Evolutionary conservation across 2,329 filamentous ascomycete genomes (phyloP).

Genomic region (Cercospora nicotianae): DNA sequence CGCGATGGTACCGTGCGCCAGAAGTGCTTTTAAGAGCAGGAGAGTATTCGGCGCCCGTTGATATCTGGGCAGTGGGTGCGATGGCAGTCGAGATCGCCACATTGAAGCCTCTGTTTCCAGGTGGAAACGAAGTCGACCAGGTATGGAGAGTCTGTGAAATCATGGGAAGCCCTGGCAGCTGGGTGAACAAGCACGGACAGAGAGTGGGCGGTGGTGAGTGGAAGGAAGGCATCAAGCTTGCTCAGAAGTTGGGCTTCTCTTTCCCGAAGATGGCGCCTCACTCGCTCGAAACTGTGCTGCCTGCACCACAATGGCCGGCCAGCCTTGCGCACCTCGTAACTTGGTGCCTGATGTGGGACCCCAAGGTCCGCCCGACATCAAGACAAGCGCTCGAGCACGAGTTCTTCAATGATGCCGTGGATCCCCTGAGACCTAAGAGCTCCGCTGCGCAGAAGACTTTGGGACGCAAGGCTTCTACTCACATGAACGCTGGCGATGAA

Average conservation of each 20-base stretch:
- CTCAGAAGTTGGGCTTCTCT: conserved; percentile 95
- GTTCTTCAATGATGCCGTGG: conserved; percentile 88
- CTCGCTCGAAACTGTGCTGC: conserved; percentile 90
- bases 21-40: conserved; percentile 91
- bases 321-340: conserved; percentile 91
- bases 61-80: conserved; percentile 97
- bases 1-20: conserved; percentile 90
- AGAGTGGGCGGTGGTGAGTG: conserved; percentile 94
- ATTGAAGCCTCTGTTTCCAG: conserved; percentile 92
- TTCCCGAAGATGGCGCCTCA: conserved; percentile 99
- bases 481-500: conserved; percentile 66
- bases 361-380: conserved; percentile 85
- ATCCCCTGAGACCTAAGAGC: conserved; percentile 89
- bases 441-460: conserved; percentile 78
- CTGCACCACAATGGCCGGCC: conserved; percentile 85
- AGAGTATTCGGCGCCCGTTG: conserved; percentile 94
- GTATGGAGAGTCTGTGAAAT: conserved; percentile 99
- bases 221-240: conserved; percentile 89
- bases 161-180: conserved; percentile 97
- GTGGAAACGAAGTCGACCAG: conserved; percentile 97
- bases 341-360: conserved; percentile 99
- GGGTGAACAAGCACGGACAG: conserved; percentile 88
- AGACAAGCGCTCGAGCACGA: conserved; percentile 93
- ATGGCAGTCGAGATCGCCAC: conserved; percentile 99
- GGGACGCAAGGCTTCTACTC: conserved; percentile 85